Evolutionary conservation across 352 stramenopile species (phyloP), one percentile per base, ranked within the genome.

Genomic region (Globisporangium okanoganense): DNA sequence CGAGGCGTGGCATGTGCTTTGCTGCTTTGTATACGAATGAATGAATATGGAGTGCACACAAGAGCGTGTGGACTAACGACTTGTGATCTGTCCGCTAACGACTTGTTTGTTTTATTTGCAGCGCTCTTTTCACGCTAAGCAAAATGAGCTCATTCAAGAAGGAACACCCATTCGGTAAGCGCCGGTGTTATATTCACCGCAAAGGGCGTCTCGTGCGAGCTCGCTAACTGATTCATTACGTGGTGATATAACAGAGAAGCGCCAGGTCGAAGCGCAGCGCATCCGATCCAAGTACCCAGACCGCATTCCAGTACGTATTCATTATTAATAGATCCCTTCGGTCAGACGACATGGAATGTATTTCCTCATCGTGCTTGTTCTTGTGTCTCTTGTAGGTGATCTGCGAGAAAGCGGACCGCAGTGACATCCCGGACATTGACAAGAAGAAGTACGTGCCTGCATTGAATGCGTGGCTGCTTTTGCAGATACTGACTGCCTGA

Each of bases 271-370:
- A 75, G 96, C 97, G 48, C 94, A 99, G 76, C 92, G 96, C 61
- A 99, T 99, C 63, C 92, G 96, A 67, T 94, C 89, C 64, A 99
- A 99, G 78, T 99, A 99, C 79, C 97, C 97, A 10, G 97, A 99
- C 79, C 89, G 97, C 59, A 98, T 99, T 66, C 97, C 97, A 27
- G 94, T 95, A 50, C 27, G 73, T 43, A n/a, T n/a, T n/a, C n/a
- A n/a, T 31, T 40, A 13, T 58, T 16, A 4, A 10, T 20, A 36
- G 25, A 27, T 48, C 36, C 40, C 50, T 14, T 58, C 43, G 33
- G 20, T 49, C n/a, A 4, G 49, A 55, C n/a, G 49, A 20, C 12
- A 27, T 27, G 10, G 4, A 14, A 25, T 1, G 5, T 27, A 13
- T 22, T 22, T 62, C 20, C n/a, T 44, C 36, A 35, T 14, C 9